A percentile compares a stretch with the other conserved stretches of the same genome.
Evolutionary conservation across 2,329 filamentous ascomycete species (phyloP).

Genomic region (Fonsecaea monophora): DNA sequence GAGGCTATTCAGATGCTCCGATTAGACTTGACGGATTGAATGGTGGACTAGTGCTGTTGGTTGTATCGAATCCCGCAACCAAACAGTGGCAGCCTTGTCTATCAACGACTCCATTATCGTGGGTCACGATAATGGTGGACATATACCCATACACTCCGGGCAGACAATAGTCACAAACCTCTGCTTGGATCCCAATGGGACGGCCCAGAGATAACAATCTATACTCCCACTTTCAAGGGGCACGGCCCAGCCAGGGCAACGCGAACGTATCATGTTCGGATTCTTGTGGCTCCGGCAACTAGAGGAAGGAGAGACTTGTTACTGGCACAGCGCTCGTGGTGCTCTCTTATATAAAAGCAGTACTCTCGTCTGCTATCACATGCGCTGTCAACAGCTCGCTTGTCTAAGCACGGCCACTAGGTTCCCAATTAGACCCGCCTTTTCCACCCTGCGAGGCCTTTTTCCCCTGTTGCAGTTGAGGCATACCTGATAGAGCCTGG

Average conservation of each 20-base stretch:
- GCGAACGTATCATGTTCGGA: neutral
- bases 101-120: neutral
- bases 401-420: neutral
- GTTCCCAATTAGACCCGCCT: neutral
- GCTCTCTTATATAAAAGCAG: neutral
- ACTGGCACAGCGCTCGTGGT: neutral
- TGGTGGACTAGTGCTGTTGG: neutral
- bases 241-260: neutral
- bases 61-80: neutral
- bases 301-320: neutral
- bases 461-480: neutral
- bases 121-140: neutral
- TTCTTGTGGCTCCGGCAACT: neutral
- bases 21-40: neutral
- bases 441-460: neutral
- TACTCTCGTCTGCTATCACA: neutral
- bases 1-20: neutral
- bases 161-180: neutral
- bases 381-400: conserved; percentile 2
- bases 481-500: conserved; percentile 12
- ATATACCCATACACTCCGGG: neutral
- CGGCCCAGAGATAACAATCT: neutral
- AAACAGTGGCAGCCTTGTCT: neutral
- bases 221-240: neutral
- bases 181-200: neutral